Percentiles rank a stretch among this genome's conserved stretches.
Conservation (phyloP, 306 rosid genomes). For the Sindora glabra region DNA sequence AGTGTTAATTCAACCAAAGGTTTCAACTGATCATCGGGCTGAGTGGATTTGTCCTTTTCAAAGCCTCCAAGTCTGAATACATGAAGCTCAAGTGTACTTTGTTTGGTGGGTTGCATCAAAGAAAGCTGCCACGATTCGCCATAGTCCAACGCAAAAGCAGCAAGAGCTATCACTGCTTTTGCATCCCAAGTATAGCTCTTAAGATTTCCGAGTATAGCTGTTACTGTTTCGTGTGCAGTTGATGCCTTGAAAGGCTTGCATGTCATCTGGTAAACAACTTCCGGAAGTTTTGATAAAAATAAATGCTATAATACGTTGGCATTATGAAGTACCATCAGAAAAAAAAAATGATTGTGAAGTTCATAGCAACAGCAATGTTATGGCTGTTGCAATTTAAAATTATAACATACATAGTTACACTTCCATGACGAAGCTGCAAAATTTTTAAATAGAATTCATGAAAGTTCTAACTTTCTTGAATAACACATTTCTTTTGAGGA, state of each 20-base stretch:
- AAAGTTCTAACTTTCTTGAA: no score
- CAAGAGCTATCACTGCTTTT: slow-evolving; percentile 38
- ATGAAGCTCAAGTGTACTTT: not conserved
- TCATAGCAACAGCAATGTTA: no score
- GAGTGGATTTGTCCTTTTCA: not conserved
- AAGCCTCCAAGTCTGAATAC: not conserved
- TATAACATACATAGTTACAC: no score
- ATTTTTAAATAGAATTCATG: no score
- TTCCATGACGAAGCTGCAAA: no score
- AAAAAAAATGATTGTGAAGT: no score
- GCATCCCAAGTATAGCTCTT: slow-evolving; percentile 41
- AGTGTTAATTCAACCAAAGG: slow-evolving; percentile 23
- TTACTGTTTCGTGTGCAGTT: slow-evolving; percentile 22
- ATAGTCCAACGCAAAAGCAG: slow-evolving; percentile 43
- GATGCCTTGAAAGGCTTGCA: not conserved
- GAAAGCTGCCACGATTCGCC: slow-evolving; percentile 52
- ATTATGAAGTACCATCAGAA: no score
- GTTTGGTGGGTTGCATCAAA: not conserved
- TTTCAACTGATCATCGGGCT: slow-evolving; percentile 17
- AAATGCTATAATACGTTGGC: no score
- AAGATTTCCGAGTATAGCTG: slow-evolving; percentile 31
- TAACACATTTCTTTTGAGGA: no score
- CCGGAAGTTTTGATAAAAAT: no score
- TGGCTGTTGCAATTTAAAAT: no score
- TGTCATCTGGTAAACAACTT: no score